Evolutionary conservation across 2,329 filamentous ascomycete species (phyloP), one percentile per base, ranked within the genome.

Genomic region (Aureobasidium sp.): DNA sequence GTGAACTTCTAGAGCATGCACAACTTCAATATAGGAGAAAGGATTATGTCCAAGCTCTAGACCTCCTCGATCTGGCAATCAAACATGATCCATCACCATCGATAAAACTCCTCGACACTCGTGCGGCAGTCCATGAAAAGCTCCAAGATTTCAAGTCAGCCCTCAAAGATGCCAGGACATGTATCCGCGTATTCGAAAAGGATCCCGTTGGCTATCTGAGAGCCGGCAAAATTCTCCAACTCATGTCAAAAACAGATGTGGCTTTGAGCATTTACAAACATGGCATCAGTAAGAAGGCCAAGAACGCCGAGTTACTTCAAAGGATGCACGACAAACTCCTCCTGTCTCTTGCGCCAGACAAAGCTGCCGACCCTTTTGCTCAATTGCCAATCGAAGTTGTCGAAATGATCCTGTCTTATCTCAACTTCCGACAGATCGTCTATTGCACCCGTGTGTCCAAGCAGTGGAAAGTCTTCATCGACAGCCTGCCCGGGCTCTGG

Each of bases 201-300:
- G 74, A 80, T 64, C 70, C 76, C n/a, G 74, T 74, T 63, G 80
- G 79, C 7, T 83, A 83, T 62, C 62, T 83, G 24, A 75, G 79
- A 50, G 76, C 76, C 22, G 79, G 73, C 2, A 75, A 74, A 54
- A 60, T 74, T 6, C 62, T 76, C 11, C 63, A 71, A 45, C 72
- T 72, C 55, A 73, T 76, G 66, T 69, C 71, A 10, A 80, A 78
- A 60, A 63, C 68, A 2, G 70, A 74, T n/a, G 74, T 72, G 21
- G 81, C 81, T 5, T 60, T 79, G 11, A 71, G 75, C 10, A 74
- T 82, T 21, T 83, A 82, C 64, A 71, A 74, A 22, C 76, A 79
- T 61, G 81, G 78, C n/a, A 66, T 83, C 58, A 77, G 75, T 56
- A 72, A 66, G 59, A 59, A 62, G 57, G 40, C 49, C 24, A 30